phyloP scores from a whole-genome alignment of 2,329 filamentous ascomycete genomes.

The Botrytis deweyae region DNA sequence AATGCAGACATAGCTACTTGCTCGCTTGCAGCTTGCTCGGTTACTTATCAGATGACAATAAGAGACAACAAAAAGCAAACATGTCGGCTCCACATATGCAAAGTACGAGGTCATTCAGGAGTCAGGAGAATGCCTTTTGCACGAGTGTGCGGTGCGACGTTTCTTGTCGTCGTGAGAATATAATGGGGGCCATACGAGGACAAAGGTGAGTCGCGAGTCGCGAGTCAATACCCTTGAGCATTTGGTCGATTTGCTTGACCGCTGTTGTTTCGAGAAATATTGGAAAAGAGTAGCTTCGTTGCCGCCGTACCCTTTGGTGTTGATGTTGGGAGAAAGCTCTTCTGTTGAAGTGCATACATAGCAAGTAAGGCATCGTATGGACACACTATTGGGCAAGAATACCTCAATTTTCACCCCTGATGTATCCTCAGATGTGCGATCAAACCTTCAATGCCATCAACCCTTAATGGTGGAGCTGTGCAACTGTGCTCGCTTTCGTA shows the following conservation, averaged over 20 bases:
- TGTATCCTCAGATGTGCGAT: not conserved
- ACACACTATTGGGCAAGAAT: not conserved
- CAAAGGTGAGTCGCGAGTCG: not conserved
- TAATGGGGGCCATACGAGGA: not conserved
- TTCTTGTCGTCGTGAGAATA: not conserved
- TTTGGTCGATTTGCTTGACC: not conserved
- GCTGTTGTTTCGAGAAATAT: not conserved
- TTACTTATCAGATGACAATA: not conserved
- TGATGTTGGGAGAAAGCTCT: not conserved
- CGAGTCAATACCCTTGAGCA: not conserved
- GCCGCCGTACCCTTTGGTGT: not conserved
- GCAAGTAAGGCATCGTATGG: not conserved
- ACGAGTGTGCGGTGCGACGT: conserved; percentile 4
- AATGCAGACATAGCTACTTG: not conserved
- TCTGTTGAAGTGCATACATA: not conserved
- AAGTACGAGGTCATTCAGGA: not conserved
- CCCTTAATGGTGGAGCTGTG: not conserved
- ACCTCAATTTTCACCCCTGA: not conserved
- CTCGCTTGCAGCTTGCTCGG: not conserved
- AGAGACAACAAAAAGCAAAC: conserved; percentile 7
- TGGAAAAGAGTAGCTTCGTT: not conserved
- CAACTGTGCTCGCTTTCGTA: not conserved
- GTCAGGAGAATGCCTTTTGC: not conserved
- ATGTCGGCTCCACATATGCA: conserved; percentile 2
- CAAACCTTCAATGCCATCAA: not conserved